A percentile compares a stretch with the other conserved stretches of the same genome.
Evolutionary conservation across 371 early-diverging fungal genomes (phyloP).

Genomic region (Parasitella parasitica): DNA sequence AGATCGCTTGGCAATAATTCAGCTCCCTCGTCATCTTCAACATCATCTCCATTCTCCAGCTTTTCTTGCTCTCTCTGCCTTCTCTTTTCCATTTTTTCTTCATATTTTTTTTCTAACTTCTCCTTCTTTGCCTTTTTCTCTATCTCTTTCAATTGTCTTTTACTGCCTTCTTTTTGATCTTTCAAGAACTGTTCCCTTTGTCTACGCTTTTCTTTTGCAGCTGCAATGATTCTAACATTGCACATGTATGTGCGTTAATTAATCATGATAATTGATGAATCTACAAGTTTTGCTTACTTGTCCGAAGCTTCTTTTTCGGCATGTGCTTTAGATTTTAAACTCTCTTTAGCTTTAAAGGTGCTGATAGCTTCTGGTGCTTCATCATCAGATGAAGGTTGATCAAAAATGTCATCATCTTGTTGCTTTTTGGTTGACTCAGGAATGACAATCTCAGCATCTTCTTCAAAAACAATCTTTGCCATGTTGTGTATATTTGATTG

Average conservation of each 20-base stretch:
- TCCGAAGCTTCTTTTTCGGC: slow-evolving; percentile 43
- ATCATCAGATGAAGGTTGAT: slow-evolving; percentile 35
- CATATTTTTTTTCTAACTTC: slow-evolving; percentile 2
- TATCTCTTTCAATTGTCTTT: slow-evolving; percentile 26
- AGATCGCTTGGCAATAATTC: slow-evolving; percentile 35
- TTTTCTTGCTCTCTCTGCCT: slow-evolving; percentile 11
- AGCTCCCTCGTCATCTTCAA: slow-evolving; percentile 12
- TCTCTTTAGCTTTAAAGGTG: slow-evolving; percentile 30
- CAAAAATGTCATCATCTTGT: slow-evolving; percentile 14
- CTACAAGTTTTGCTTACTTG: slow-evolving; percentile 22
- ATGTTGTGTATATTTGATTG: slow-evolving; percentile 7
- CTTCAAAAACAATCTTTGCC: slow-evolving; percentile 42
- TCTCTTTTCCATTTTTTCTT: slow-evolving; percentile 21
- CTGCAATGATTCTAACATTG: slow-evolving; percentile 25
- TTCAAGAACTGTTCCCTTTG: slow-evolving; percentile 43
- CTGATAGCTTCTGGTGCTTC: slow-evolving; percentile 53
- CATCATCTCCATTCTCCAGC: slow-evolving; percentile 1
- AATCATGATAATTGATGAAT: not conserved
- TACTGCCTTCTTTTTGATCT: slow-evolving; percentile 47
- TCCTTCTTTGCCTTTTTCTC: slow-evolving; percentile 21
- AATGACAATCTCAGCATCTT: slow-evolving; percentile 34
- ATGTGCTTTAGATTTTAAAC: slow-evolving; percentile 20
- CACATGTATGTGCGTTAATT: not conserved
- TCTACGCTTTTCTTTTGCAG: slow-evolving; percentile 47
- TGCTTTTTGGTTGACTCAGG: slow-evolving; percentile 22